Evolutionary conservation across 2,329 filamentous ascomycete genomes (phyloP).

Genomic region (Cadophora sp.): DNA sequence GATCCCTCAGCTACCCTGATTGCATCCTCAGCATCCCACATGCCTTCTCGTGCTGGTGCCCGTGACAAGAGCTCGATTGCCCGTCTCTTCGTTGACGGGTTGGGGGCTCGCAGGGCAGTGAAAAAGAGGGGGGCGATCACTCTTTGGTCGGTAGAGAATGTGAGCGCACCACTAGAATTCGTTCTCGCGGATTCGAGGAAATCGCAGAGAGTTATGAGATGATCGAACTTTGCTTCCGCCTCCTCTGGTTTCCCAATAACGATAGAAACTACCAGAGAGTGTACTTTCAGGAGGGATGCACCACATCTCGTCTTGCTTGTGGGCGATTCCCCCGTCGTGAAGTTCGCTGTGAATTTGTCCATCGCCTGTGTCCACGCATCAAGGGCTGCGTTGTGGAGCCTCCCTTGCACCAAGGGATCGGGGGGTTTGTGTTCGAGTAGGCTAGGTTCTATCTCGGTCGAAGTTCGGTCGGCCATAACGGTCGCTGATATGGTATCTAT

Average conservation of each 20-base stretch:
- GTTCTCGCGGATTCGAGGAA: slow-evolving; percentile 24
- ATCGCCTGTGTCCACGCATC: slow-evolving; percentile 34
- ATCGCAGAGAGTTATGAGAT: slow-evolving; percentile 38
- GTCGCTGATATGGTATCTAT: slow-evolving; percentile 62
- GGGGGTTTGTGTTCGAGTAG: slow-evolving; percentile 55
- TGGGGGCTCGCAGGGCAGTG: slow-evolving; percentile 32
- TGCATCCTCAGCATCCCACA: slow-evolving; percentile 41
- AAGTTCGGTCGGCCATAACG: slow-evolving; percentile 59
- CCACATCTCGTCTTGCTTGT: slow-evolving; percentile 59
- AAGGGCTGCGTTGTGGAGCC: slow-evolving; percentile 23
- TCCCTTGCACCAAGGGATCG: slow-evolving; percentile 43
- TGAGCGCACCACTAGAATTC: slow-evolving; percentile 10
- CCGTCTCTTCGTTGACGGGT: slow-evolving; percentile 26
- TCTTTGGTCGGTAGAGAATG: slow-evolving; percentile 38
- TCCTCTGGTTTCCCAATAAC: slow-evolving; percentile 29
- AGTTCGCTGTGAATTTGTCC: slow-evolving; percentile 28
- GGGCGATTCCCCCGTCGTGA: slow-evolving; percentile 45
- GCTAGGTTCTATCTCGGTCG: slow-evolving; percentile 40
- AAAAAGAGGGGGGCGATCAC: slow-evolving; percentile 42
- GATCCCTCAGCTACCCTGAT: slow-evolving; percentile 30
- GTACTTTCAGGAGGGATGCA: slow-evolving; percentile 51
- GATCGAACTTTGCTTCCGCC: slow-evolving; percentile 33
- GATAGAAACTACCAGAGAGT: slow-evolving; percentile 37
- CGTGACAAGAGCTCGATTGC: slow-evolving; percentile 35
- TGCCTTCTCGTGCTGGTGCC: slow-evolving; percentile 40